Percentiles rank a stretch among this genome's conserved stretches.
Evolutionary conservation across 1,139 yeast species (phyloP).

Genomic region (Sugiyamaella xylanicola): DNA sequence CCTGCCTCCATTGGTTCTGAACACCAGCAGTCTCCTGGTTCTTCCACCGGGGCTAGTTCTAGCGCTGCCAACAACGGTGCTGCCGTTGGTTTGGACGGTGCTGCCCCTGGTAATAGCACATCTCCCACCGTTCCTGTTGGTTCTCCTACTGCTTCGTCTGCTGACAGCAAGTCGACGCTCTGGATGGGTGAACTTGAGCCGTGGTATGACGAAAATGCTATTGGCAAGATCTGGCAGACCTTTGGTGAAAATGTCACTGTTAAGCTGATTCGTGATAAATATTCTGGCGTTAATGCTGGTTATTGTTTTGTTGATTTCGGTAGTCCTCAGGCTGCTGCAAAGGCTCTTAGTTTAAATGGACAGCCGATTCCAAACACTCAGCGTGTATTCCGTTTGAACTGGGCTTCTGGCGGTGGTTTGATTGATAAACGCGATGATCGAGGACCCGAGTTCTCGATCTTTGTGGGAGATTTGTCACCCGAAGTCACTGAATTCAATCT

Average conservation of each 20-base stretch:
- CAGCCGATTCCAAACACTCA: slow-evolving; percentile 63
- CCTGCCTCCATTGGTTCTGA: background rate
- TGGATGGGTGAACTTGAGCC: slow-evolving; percentile 98
- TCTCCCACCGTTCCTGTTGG: slow-evolving; percentile 8
- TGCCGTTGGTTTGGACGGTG: background rate
- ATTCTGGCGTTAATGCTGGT: slow-evolving; percentile 57
- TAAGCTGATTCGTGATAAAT: slow-evolving; percentile 61
- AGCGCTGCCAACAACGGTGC: background rate
- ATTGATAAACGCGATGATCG: slow-evolving; percentile 42
- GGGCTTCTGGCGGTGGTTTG: slow-evolving; percentile 78
- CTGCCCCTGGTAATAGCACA: slow-evolving; percentile 3
- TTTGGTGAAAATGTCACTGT: slow-evolving; percentile 56
- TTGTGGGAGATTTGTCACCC: slow-evolving; percentile 83
- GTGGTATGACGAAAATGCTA: slow-evolving; percentile 72
- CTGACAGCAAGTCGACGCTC: slow-evolving; percentile 43
- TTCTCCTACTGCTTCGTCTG: slow-evolving; percentile 2
- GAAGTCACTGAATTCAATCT: slow-evolving; percentile 74
- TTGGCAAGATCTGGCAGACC: slow-evolving; percentile 66
- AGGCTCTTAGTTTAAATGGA: slow-evolving; percentile 70
- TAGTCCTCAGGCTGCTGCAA: slow-evolving; percentile 63
- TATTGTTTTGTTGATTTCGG: slow-evolving; percentile 88
- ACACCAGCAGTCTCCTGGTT: slow-evolving; percentile 4
- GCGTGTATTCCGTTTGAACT: slow-evolving; percentile 70
- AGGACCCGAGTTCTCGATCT: slow-evolving; percentile 66
- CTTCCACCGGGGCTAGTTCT: background rate